Evolutionary conservation across 257 asterid species (phyloP).

Genomic region (Nemophila menziesii): DNA sequence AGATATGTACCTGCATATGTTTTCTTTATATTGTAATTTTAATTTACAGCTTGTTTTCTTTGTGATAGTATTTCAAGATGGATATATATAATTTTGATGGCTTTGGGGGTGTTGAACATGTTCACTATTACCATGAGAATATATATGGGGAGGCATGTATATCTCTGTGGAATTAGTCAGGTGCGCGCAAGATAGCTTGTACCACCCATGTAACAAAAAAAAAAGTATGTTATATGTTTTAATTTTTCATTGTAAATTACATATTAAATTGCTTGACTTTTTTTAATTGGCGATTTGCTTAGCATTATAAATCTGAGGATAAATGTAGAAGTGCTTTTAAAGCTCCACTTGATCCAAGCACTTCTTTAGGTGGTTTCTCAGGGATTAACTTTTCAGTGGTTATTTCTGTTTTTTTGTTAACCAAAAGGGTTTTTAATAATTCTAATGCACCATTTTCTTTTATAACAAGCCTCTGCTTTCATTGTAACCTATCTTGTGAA

Average conservation of each 20-base stretch:
- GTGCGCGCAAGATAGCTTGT: no score
- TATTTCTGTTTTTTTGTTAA: conserved; percentile 8
- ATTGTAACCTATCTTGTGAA: conserved; percentile 90
- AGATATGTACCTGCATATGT: no score
- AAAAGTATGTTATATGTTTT: conserved; percentile 29
- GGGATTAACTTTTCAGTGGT: conserved; percentile 87
- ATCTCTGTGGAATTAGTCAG: no score
- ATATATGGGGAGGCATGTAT: no score
- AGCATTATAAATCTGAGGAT: conserved; percentile 89
- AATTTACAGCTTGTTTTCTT: conserved; percentile 13
- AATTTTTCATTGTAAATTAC: no score
- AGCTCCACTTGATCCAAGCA: conserved; percentile 97
- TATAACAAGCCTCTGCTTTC: conserved; percentile 84
- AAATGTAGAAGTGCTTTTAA: conserved; percentile 78
- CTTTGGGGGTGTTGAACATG: conserved; percentile 74
- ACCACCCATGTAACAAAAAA: no score
- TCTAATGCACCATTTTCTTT: conserved; percentile 11
- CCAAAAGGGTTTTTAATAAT: conserved; percentile 1
- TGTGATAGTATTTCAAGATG: conserved; percentile 87
- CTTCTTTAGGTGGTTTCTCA: conserved; percentile 91
- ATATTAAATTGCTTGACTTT: no score
- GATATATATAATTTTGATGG: conserved; percentile 49
- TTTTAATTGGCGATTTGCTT: conserved; percentile 19
- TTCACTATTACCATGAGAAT: conserved; percentile 84
- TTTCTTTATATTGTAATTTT: not conserved